Evolutionary conservation across 805 yeast species (phyloP), one percentile per base, ranked within the genome.

Genomic region (Candida caryicola): DNA sequence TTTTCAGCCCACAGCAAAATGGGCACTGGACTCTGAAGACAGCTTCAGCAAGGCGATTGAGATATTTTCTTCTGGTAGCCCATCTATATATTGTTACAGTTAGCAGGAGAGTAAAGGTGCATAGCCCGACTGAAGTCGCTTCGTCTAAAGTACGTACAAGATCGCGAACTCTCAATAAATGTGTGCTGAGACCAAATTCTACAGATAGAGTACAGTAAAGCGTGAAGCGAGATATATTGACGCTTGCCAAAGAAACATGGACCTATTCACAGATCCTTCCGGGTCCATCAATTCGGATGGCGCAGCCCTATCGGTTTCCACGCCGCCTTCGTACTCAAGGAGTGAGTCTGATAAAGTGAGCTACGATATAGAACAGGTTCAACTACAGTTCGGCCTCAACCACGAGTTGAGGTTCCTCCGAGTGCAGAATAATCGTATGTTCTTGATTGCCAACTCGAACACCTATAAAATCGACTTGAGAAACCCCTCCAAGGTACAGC

Each of bases 391-490:
- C 43, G 58, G 51, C 16, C 59, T 68, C 25, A 40, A 47, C 7
- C 34, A 56, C 37, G 45, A 51, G 4, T 47, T 68, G 18, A 46
- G 41, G 7, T 37, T 47, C 13, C 45, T 68, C 9, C 46, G 50
- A 14, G 72, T 68, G 4, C 52, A 53, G 32, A 61, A 54, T 37
- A 62, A 66, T 43, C 46, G 49, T 15, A 69, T 69, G 74, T 62
- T 47, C 37, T 41, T 69, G 8, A 32, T 63, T 1, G 41, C 59
- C 9, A 39, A 45, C 3, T 40, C 36, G 4, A 28, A 40, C 4
- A 53, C 64, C 2, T 57, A 49, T 38, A 52, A 57, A 31, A 67
- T 69, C 17, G 63, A 66, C 42, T 54, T 69, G 23, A 50, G 55
- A 7, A 59, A 58, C 29, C 73, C 74, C 0, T 48, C 71, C 2